Conservation (phyloP, 208 protist species). For the Crithidia bombi region DNA sequence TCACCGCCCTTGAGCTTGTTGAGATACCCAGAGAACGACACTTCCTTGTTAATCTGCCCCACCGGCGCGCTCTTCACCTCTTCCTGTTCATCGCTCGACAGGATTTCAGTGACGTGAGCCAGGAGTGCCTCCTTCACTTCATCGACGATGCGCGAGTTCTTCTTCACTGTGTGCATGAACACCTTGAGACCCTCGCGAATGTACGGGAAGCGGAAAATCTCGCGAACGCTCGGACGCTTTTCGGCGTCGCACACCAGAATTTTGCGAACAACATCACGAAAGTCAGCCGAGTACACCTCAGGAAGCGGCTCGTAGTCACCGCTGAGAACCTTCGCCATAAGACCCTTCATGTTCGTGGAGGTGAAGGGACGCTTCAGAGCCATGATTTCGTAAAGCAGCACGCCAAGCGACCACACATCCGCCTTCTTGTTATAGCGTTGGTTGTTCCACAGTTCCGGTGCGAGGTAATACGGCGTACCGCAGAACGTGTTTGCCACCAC, state of each 20-base stretch:
- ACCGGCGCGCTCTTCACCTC: conserved; percentile 42
- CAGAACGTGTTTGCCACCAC: conserved; percentile 87
- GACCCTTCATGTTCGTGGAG: conserved; percentile 79
- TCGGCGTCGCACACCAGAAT: conserved; percentile 80
- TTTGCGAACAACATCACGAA: conserved; percentile 63
- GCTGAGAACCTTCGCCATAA: conserved; percentile 82
- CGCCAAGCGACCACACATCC: conserved; percentile 82
- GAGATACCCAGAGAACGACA: conserved; percentile 72
- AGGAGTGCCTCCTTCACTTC: conserved; percentile 64
- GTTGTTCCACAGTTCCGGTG: conserved; percentile 92
- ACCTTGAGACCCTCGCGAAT: conserved; percentile 80
- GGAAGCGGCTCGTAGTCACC: conserved; percentile 69
- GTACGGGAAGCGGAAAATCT: conserved; percentile 80
- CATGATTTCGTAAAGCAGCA: conserved; percentile 85
- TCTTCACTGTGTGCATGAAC: conserved; percentile 83
- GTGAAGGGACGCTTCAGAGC: conserved; percentile 79
- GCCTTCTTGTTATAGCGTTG: conserved; percentile 89
- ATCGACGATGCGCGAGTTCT: conserved; percentile 74
- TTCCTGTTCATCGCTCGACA: conserved; percentile 45
- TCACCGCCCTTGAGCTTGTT: conserved; percentile 73
- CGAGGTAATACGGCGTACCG: conserved; percentile 81
- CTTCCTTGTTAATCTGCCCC: conserved; percentile 73
- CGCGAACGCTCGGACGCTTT: conserved; percentile 65
- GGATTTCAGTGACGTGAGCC: conserved; percentile 68
- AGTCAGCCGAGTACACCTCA: conserved; percentile 62